These are phyloP conservation scores for Leucocoprinus leucothites DNA, from an alignment of 768 basidiomycete genomes.

Conservation along the genomic window DNA sequence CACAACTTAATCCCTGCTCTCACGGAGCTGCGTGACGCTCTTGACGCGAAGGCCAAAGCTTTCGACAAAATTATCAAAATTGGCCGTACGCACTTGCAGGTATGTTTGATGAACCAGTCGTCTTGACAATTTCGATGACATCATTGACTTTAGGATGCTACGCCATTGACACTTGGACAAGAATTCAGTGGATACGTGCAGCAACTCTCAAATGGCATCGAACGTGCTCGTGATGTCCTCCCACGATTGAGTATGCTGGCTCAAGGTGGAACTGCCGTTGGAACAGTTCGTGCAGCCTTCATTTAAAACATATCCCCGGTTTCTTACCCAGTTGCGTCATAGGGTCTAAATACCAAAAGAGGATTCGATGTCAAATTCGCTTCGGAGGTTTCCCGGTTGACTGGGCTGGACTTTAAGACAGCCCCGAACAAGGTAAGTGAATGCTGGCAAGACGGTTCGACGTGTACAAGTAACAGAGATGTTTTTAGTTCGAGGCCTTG, in stretches of 20 bases:
- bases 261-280: constrained; percentile 98
- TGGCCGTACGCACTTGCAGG: constrained; percentile 94
- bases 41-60: constrained; percentile 75
- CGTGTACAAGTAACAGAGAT: constrained; percentile 5
- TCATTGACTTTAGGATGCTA: constrained; percentile 71
- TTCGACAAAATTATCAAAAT: constrained; percentile 98
- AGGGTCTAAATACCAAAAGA: constrained; percentile 96
- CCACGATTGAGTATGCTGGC: constrained; percentile 88
- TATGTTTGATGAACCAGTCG: constrained; percentile 17
- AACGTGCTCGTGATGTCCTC: constrained; percentile 73
- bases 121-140: not conserved
- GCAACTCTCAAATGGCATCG: constrained; percentile 89
- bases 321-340: constrained; percentile 14
- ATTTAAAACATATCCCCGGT: not conserved
- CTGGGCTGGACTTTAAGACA: constrained; percentile 89
- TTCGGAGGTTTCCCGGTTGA: constrained; percentile 84
- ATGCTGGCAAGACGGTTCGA: not conserved
- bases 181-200: constrained; percentile 99
- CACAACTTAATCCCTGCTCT: constrained; percentile 82
- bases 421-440: constrained; percentile 90
- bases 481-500: constrained; percentile 88
- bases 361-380: constrained; percentile 97
- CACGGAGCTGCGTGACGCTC: constrained; percentile 75
- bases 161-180: constrained; percentile 95
- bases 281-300: constrained; percentile 63